These are phyloP conservation scores for Diphasiastrum complanatum DNA, from an alignment of 83 land plant genomes.

Conservation along the genomic window DNA sequence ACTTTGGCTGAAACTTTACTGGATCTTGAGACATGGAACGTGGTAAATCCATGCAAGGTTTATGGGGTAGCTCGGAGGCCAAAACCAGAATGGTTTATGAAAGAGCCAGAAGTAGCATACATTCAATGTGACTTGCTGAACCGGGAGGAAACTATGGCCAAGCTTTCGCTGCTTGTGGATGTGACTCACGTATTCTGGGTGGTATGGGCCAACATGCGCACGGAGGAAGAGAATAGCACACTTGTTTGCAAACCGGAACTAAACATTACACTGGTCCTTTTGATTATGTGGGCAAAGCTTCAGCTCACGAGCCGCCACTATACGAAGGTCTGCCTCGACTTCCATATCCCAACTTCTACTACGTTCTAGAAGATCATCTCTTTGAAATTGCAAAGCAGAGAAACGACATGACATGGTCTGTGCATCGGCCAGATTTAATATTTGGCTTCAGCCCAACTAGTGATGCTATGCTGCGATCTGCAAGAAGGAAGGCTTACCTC, in stretches of 20 bases:
- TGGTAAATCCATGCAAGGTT: too few species aligned
- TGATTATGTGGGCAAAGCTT: neutral
- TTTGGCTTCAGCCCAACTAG: neutral
- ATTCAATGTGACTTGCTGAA: too few species aligned
- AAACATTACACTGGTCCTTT: neutral
- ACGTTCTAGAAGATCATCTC: neutral
- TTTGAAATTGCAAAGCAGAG: neutral
- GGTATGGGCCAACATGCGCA: too few species aligned
- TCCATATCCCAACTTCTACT: neutral
- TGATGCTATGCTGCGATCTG: neutral
- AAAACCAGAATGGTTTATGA: too few species aligned
- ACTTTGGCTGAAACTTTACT: slow-evolving; percentile 17
- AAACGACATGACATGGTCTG: neutral
- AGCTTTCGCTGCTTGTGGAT: too few species aligned
- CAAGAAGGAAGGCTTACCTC: neutral
- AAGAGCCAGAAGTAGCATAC: too few species aligned
- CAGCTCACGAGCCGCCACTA: neutral
- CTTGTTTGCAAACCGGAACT: neutral
- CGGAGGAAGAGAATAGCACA: too few species aligned
- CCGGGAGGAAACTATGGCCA: too few species aligned
- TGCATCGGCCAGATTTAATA: neutral
- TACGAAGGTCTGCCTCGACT: neutral
- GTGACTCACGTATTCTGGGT: too few species aligned
- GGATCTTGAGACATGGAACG: slow-evolving; percentile 15
- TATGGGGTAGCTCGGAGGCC: too few species aligned